Base-by-base conservation (phyloP, 441 rosid genomes). In the Syzygium malaccense region DNA sequence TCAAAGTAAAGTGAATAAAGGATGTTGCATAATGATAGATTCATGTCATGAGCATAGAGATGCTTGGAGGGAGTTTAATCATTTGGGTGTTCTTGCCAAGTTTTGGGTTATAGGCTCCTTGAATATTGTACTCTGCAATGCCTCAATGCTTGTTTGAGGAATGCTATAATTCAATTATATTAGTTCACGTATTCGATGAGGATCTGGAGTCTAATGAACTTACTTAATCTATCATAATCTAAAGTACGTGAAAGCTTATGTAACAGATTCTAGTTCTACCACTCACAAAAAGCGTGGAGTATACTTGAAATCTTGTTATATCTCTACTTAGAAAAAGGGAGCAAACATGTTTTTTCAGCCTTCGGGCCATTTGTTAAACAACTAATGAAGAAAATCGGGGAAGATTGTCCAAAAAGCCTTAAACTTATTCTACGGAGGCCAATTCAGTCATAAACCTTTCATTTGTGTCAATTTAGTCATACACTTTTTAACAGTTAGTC, bases 101-200 rank as follows among this genome's bases (percentile, higher is more conserved):
- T 23, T 56, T 71, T 14, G 49, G 20, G 49, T 33, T 10, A 33
- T 33, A 18, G 14, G 45, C 80, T 33, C 15, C 0, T 71, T 71
- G 28, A 71, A 33, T 71, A 37, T 71, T 71, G 8, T 20, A 71
- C 20, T 19, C 11, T 71, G 49, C 13, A 11, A 33, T 10, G 49
- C 5, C 14, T 33, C 1, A 0, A 0, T 20, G 15, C 83, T 37
- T 0, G 5, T 71, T 23, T 37, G 4, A 37, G n/a, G 15, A 20
- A 6, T 71, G 4, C 28, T 11, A 71, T 71, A 37, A 71, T 37
- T 71, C 12, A 25, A 19, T 33, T 71, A 11, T 1, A 23, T 6
- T 10, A 37, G 28, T 12, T 11, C 17, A 33, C 8, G 8, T 10
- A 20, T 19, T 7, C 4, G 4, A 71, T 71, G 4, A 11, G 1